Evolutionary conservation across 2,329 filamentous ascomycete species (phyloP), one percentile per base, ranked within the genome.

Genomic region (Cytospora chrysosperma): DNA sequence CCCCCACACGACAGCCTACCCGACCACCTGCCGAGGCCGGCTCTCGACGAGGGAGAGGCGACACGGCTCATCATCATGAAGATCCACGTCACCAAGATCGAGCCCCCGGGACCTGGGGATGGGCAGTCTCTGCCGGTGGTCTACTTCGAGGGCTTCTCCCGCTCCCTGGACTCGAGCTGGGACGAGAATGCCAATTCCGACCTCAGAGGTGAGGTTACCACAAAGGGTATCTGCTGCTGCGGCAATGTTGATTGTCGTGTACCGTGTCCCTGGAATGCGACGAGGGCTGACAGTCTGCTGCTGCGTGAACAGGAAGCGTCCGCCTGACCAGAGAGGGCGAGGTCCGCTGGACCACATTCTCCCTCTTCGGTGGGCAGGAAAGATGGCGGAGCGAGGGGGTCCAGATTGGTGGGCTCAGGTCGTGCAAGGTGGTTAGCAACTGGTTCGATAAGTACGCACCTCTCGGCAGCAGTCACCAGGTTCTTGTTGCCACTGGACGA

Each of bases 381-480:
- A 79, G 89, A 26, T 93, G 90, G 91, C 82, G 85, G n/a, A 90
- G 87, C 70, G 91, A 94, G 75, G 85, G 88, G 10, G 79, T 93
- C 7, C 91, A 94, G 73, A 75, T 93, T 6, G 90, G 90, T 13
- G 91, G 90, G 0, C 69, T 86, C 1, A 76, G 78, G 56, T 88
- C 87, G 7, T 85, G 83, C 8, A 81, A 90, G 1, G 85, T 92
- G 0, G 71, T 92, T 2, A 90, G 91, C 0, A 88, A 86, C 58
- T 94, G 91, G 91, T 93, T 92, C 70, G 89, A 92, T 69, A 88
- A 87, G 85, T 87, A 76, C 19, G 65, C 27, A 13, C 4, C 21
- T 19, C n/a, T 43, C 21, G n/a, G 26, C 5, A 19, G 21, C 27
- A 9, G 1, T 12, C 19, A 21, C 21, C 2, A 2, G 3, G 5